Evolutionary conservation across 2,329 filamentous ascomycete species (phyloP).

Genomic region (Ophiognomonia clavigignenti-juglandacearum): DNA sequence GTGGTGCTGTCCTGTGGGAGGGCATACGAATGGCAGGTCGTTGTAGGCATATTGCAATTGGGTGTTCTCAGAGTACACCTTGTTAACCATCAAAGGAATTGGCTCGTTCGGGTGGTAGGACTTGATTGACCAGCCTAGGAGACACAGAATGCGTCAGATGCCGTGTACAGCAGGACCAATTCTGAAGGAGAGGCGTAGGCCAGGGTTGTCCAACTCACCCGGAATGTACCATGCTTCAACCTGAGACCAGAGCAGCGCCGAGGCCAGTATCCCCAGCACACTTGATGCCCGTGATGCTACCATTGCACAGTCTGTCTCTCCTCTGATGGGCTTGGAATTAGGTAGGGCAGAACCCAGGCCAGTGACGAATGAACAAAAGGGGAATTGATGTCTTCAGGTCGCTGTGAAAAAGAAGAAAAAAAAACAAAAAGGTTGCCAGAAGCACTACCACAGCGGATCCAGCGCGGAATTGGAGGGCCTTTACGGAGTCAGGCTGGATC

Average conservation of each 20-base stretch:
- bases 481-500: too few relatives aligned
- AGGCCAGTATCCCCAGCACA: constrained; percentile 39
- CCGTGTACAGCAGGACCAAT: neutral
- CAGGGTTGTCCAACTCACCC: constrained; percentile 51
- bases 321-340: neutral
- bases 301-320: neutral
- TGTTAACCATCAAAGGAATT: constrained; percentile 85
- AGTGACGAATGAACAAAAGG: neutral
- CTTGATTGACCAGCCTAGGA: constrained; percentile 73
- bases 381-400: too few relatives aligned
- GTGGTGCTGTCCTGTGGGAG: constrained; percentile 63
- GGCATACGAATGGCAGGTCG: constrained; percentile 82
- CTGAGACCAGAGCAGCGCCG: constrained; percentile 41
- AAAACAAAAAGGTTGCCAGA: too few relatives aligned
- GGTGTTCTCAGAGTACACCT: constrained; percentile 84
- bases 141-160: constrained; percentile 6
- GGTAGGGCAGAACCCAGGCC: too few relatives aligned
- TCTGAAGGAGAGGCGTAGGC: too few relatives aligned
- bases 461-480: neutral
- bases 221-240: constrained; percentile 78
- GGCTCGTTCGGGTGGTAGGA: constrained; percentile 72
- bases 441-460: neutral
- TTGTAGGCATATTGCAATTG: constrained; percentile 90
- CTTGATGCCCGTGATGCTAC: constrained; percentile 16
- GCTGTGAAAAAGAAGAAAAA: too few relatives aligned